Base-by-base conservation (phyloP, 805 yeast genomes). In the Tetrapisispora fleetii region DNA sequence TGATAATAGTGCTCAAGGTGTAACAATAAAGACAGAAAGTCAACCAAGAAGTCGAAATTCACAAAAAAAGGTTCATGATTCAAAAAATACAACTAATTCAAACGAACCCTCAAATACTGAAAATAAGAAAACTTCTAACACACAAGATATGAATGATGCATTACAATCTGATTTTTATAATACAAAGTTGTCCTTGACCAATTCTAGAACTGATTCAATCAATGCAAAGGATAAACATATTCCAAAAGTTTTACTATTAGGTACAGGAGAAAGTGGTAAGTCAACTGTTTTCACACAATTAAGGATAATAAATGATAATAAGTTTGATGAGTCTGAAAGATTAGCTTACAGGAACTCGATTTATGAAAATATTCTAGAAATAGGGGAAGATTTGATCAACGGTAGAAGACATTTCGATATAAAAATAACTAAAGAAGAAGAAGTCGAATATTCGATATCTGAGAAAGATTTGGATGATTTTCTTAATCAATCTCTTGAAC, bases 271-370 rank as follows among this genome's bases (percentile, higher is more conserved):
- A 45, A 65, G 71, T 37, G 71, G 71, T 39, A 69, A 60, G 33
- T 56, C 63, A 2, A 68, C 64, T 13, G 64, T 67, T 4, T 81
- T 46, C 69, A 80, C 64, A 54, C 69, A 59, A 55, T 50, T 59
- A 48, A 67, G 58, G 58, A 68, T 58, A 49, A 47, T 56, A 53
- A 66, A 57, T 61, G 72, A 58, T 54, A 59, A 56, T 54, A 73
- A 59, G 49, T 67, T 59, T 55, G 56, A 53, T 10, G 49, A 50
- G 18, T 81, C 83, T 43, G 97, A 89, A 62, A 66, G 43, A 83
- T 27, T 69, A 72, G 48, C 84, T 55, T 85, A 84, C 65, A 80
- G 80, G 60, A 87, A 91, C 0, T 81, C 86, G 54, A 88, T 90
- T 19, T 85, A 76, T 63, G 80, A 80, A 54, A 90, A 89, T 64